A percentile compares a stretch with the other conserved stretches of the same genome.
phyloP scores from a whole-genome alignment of 495 filamentous ascomycete species.

The Podospora anserina region DNA sequence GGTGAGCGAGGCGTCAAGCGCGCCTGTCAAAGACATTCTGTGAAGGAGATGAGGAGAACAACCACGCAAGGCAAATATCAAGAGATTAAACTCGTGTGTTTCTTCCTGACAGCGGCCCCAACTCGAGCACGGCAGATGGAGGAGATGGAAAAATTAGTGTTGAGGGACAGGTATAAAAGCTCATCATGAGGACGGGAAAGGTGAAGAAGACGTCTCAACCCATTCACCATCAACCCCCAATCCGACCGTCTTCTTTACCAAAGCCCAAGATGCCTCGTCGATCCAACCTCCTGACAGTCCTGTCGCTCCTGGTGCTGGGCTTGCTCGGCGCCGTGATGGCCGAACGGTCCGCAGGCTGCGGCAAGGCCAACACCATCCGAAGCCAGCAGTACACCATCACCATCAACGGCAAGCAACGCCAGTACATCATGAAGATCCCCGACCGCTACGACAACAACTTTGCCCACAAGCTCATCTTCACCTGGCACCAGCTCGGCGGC shows the following conservation, averaged over 20 bases:
- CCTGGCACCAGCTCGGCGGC: constrained; percentile 42
- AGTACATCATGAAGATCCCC: constrained; percentile 43
- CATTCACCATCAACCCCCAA: neutral
- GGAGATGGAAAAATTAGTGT: neutral
- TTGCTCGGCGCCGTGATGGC: constrained; percentile 3
- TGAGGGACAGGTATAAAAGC: neutral
- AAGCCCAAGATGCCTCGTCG: neutral
- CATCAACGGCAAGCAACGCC: constrained; percentile 28
- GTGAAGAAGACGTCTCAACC: neutral
- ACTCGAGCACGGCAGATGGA: neutral
- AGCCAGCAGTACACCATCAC: constrained; percentile 33
- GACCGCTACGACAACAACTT: constrained; percentile 42
- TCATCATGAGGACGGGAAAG: neutral
- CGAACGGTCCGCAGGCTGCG: constrained; percentile 39
- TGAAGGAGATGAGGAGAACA: neutral
- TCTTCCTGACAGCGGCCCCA: neutral
- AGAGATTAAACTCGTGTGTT: neutral
- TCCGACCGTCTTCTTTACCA: neutral
- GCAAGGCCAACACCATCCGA: constrained; percentile 36
- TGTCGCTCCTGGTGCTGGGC: constrained; percentile 3
- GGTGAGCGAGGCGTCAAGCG: neutral
- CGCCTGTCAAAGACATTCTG: neutral
- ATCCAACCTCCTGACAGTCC: neutral
- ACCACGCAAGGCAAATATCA: neutral
- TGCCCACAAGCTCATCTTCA: constrained; percentile 45